phyloP scores from a whole-genome alignment of 2,329 filamentous ascomycete species.

The Berkeleyomyces basicola region DNA sequence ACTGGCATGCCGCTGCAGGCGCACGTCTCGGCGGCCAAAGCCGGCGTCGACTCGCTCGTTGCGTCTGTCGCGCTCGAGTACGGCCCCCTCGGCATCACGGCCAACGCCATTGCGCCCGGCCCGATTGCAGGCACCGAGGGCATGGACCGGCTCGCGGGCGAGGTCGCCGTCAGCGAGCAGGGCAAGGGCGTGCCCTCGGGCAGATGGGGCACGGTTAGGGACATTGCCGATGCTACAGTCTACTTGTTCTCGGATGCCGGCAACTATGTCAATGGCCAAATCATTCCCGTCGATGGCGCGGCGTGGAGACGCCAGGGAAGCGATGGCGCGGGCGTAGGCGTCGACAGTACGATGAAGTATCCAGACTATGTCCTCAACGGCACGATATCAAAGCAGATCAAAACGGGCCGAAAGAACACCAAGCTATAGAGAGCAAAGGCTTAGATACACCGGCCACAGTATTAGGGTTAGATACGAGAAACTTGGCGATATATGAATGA shows the following conservation, averaged over 20 bases:
- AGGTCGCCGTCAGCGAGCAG: conserved; percentile 4
- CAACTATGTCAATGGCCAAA: conserved; percentile 71
- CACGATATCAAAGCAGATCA: conserved; percentile 22
- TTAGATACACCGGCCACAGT: neutral
- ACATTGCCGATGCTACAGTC: conserved; percentile 85
- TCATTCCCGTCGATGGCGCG: conserved; percentile 55
- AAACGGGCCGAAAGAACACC: conserved; percentile 22
- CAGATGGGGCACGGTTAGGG: conserved; percentile 61
- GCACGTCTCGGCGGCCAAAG: conserved; percentile 85
- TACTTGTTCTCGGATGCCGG: conserved; percentile 76
- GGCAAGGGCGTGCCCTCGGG: conserved; percentile 47
- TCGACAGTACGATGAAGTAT: conserved; percentile 33
- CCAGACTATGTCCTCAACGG: conserved; percentile 30
- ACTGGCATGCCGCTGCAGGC: conserved; percentile 70
- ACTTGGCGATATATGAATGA: neutral
- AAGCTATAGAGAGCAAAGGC: conserved; percentile 22
- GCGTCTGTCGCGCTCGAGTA: conserved; percentile 72
- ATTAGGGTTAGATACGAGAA: neutral
- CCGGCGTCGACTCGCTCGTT: conserved; percentile 73
- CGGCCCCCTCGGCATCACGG: conserved; percentile 70
- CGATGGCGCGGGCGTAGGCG: conserved; percentile 26
- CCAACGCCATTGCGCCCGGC: conserved; percentile 78
- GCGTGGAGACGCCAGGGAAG: conserved; percentile 36
- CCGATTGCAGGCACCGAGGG: conserved; percentile 77
- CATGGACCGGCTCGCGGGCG: conserved; percentile 43